Base-by-base conservation (phyloP, 2,329 filamentous ascomycete species). In the Albifimbria verrucaria region DNA sequence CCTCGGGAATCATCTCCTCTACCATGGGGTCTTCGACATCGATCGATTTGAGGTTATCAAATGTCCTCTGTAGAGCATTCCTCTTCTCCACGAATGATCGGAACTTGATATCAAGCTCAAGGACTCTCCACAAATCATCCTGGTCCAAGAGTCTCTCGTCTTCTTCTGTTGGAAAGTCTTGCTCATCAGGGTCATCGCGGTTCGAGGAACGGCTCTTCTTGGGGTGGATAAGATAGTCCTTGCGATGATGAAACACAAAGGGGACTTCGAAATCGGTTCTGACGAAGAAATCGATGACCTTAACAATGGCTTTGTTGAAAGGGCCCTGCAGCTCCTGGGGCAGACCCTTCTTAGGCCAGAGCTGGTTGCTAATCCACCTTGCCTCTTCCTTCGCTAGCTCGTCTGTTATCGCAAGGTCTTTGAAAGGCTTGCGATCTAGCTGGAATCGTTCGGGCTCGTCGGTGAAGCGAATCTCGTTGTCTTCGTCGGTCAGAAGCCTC, bases 161-260 rank as follows among this genome's bases (percentile, higher is more conserved):
- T 25, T 48, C 45, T n/a, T 55, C 78, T 81, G 53, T 93, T 84
- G 52, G 86, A 65, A 86, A 89, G 54, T 91, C 86, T 2, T 87
- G 85, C 2, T 81, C 85, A 62, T 91, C 86, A 9, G 82, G 81
- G 59, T 93, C 87, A 53, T 86, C 80, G 17, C 81, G 79, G 24
- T 78, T 71, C 66, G 85, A 68, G 75, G 85, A 80, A 51, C 78
- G 74, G 7, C 82, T 80, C 65, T 90, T 92, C 59, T 87, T 87
- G 22, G 89, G 89, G 65, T 97, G 91, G 52, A 99, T 95, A 43
- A 99, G 81, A 66, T 97, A 99, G 69, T 99, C 94, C 71, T 97
- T 96, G 56, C 94, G 90, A 66, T 99, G 94, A 69, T 97, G 93
- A 71, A 97, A 97, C 61, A 99, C 94, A 69, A 96, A 99, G 0